Percentiles rank a stretch among this genome's conserved stretches.
These are phyloP conservation scores for Wickerhamomyces sydowiorum DNA, from an alignment of 805 yeast genomes.

Conservation along the genomic window DNA sequence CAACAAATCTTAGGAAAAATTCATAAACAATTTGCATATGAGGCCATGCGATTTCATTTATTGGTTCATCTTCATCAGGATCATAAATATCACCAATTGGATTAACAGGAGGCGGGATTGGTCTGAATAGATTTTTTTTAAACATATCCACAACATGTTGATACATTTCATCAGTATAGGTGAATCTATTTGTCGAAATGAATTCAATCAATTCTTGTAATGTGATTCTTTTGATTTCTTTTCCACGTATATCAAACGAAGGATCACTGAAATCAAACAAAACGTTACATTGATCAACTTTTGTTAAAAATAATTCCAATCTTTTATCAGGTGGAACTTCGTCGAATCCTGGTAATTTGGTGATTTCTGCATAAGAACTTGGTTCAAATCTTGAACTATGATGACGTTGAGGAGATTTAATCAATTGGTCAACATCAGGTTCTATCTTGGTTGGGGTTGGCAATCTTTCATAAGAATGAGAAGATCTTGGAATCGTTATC, in stretches of 20 bases:
- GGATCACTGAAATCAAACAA: conserved; percentile 95
- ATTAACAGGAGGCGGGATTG: conserved; percentile 97
- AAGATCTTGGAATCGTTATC: conserved; percentile 31
- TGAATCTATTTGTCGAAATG: conserved; percentile 74
- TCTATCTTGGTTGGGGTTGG: conserved; percentile 61
- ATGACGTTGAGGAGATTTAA: conserved; percentile 84
- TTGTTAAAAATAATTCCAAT: conserved; percentile 72
- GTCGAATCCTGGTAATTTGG: conserved; percentile 77
- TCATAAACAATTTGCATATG: conserved; percentile 97
- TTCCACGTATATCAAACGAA: conserved; percentile 84
- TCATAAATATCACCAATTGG: conserved; percentile 95
- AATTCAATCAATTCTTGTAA: conserved; percentile 87
- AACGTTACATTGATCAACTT: conserved; percentile 90
- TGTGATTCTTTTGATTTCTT: conserved; percentile 84
- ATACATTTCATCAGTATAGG: conserved; percentile 88
- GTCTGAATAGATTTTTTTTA: conserved; percentile 81
- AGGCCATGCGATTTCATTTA: conserved; percentile 95
- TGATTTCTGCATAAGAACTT: conserved; percentile 55
- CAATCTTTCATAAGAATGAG: conserved; percentile 51
- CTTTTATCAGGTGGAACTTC: conserved; percentile 84
- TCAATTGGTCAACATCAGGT: conserved; percentile 65
- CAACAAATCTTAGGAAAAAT: conserved; percentile 86
- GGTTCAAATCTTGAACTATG: conserved; percentile 90
- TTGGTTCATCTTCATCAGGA: conserved; percentile 99
- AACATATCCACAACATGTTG: conserved; percentile 86